These are phyloP conservation scores for Citrus glauca DNA, from an alignment of 345 rosid species.

Conservation along the genomic window DNA sequence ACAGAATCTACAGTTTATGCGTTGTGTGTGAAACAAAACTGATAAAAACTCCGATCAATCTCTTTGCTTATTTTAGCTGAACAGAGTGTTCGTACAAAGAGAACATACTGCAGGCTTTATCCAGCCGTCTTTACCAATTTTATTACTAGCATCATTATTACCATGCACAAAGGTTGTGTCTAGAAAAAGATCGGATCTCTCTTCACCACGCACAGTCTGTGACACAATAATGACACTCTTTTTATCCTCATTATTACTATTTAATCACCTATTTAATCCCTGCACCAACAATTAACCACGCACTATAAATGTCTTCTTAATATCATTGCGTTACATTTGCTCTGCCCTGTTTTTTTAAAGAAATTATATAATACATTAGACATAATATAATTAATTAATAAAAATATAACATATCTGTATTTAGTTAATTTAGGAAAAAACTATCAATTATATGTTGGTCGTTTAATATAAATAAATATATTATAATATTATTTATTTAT, in stretches of 20 bases:
- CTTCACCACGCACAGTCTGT: slow-evolving; percentile 19
- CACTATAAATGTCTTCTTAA: background rate
- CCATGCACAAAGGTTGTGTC: slow-evolving; percentile 36
- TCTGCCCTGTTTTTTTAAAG: background rate
- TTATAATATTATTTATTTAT: too few species aligned
- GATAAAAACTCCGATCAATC: background rate
- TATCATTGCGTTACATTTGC: background rate
- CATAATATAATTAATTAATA: too few species aligned
- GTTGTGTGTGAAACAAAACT: background rate
- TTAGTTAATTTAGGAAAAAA: too few species aligned
- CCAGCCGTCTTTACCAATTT: slow-evolving; percentile 48
- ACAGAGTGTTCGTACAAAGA: slow-evolving; percentile 25
- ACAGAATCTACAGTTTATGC: too few species aligned
- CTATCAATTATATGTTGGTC: too few species aligned
- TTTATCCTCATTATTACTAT: slow-evolving; percentile 16
- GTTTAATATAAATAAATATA: too few species aligned
- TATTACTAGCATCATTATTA: slow-evolving; percentile 22
- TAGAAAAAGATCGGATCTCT: slow-evolving; percentile 17
- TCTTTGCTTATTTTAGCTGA: background rate
- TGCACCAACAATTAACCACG: background rate
- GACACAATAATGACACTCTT: slow-evolving; percentile 24
- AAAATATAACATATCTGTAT: too few species aligned
- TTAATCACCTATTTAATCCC: slow-evolving; percentile 12
- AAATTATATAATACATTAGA: too few species aligned
- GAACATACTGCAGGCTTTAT: slow-evolving; percentile 24